Base-by-base conservation (phyloP, 768 basidiomycete species). In the Agrocybe pediades region DNA sequence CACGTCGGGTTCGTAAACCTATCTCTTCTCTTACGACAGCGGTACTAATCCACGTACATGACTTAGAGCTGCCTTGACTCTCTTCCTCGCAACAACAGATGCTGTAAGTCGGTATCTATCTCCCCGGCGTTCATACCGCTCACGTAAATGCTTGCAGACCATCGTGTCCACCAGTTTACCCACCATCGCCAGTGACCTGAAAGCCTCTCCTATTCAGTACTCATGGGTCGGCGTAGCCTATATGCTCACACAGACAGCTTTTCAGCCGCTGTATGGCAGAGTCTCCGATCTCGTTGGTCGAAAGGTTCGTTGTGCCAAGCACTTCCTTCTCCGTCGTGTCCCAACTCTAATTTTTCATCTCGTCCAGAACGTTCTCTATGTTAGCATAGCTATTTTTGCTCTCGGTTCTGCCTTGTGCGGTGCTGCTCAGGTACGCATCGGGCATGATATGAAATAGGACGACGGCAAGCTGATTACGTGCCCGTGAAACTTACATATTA, bases 21-120 rank as follows among this genome's bases (percentile, higher is more conserved):
- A 43, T 41, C 47, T 51, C 55, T 36, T 44, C 51, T 41, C 51
- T 36, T 21, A 47, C 39, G 54, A 54, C 50, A 41, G 47, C 46
- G 33, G 49, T 29, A 30, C 33, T 54, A 33, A 27, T 46, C 33
- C 36, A 16, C 25, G 24, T 26, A 25, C n/a, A 41, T 17, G n/a
- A n/a, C n/a, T n/a, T 64, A 92, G 92, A 42, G 88, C 89, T 30
- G 90, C 89, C 4, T 68, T 93, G 70, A 78, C 90, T 9, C 67
- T 93, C 51, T 94, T 94, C 68, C 83, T 94, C 9, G 91, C 91
- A 2, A 94, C 91, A 9, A 93, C 91, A 5, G 91, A 93, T 68
- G 83, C 88, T 46, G 92, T 92, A 64, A 57, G 86, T 41, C 13
- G 16, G 20, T 36, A 20, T n/a, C n/a, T n/a, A 50, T 17, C 6